These are phyloP conservation scores for Thamnidium elegans DNA, from an alignment of 192 early-diverging fungal species.

Conservation along the genomic window DNA sequence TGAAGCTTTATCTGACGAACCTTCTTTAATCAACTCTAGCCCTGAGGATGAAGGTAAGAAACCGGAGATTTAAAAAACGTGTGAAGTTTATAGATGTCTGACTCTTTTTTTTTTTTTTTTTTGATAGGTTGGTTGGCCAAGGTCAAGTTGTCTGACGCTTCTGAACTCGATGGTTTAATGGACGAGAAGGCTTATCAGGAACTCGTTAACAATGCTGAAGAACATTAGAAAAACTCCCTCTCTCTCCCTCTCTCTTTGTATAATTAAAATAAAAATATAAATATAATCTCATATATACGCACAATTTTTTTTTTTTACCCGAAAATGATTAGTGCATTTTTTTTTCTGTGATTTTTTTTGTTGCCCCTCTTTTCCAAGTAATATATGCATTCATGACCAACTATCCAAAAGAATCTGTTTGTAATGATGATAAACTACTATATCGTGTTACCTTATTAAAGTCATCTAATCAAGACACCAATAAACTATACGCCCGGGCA, in stretches of 20 bases:
- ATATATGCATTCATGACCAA: slow-evolving; percentile 15
- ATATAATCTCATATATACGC: too few relatives aligned
- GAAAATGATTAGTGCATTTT: too few relatives aligned
- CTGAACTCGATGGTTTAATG: slow-evolving; percentile 70
- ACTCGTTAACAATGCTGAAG: slow-evolving; percentile 42
- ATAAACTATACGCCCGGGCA: slow-evolving; percentile 10
- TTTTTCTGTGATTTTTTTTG: neutral
- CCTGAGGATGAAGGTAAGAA: slow-evolving; percentile 70
- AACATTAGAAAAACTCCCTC: slow-evolving; percentile 18
- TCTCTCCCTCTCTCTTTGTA: neutral
- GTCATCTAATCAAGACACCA: neutral
- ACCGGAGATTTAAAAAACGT: neutral
- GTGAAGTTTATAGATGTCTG: neutral
- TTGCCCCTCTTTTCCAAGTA: neutral
- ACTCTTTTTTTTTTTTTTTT: slow-evolving; percentile 16
- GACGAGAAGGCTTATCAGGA: slow-evolving; percentile 66
- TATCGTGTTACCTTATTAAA: neutral
- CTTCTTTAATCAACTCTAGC: slow-evolving; percentile 74
- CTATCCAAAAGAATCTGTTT: slow-evolving; percentile 4
- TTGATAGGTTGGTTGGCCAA: slow-evolving; percentile 86
- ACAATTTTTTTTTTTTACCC: too few relatives aligned
- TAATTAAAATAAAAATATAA: slow-evolving; percentile 15
- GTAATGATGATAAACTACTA: slow-evolving; percentile 6
- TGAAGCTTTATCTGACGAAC: slow-evolving; percentile 56
- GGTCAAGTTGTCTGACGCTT: slow-evolving; percentile 71